Percentiles rank a stretch among this genome's conserved stretches.
Conservation (phyloP, 257 asterid species). For the Coffea canephora region DNA sequence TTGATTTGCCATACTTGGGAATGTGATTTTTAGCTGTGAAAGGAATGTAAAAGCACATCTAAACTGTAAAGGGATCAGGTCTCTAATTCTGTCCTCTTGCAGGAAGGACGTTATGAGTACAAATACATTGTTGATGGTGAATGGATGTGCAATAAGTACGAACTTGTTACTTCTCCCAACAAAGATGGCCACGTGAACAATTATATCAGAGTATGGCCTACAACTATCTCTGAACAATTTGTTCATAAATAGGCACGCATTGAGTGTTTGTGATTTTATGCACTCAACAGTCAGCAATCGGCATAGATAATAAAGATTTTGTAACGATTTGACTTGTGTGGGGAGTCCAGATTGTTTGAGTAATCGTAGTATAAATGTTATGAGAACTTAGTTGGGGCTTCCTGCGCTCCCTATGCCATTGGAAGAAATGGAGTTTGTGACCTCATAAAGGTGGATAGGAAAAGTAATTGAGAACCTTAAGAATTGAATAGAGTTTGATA, state of each 20-base stretch:
- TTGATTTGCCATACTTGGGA: background rate
- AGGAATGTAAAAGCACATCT: background rate
- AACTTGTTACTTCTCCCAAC: conserved; percentile 61
- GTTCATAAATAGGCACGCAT: background rate
- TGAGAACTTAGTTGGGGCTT: too few relatives aligned
- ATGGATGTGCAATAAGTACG: conserved; percentile 61
- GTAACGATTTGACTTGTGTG: background rate
- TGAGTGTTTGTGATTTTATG: background rate
- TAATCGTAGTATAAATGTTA: too few relatives aligned
- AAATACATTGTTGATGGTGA: conserved; percentile 80
- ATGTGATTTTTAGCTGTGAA: background rate
- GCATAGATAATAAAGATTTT: background rate
- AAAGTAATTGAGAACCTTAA: background rate
- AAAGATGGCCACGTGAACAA: conserved; percentile 87
- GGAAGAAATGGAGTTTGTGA: background rate
- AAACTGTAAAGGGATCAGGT: background rate
- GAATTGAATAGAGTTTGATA: background rate
- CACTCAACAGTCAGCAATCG: background rate
- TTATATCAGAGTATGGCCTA: conserved; percentile 58
- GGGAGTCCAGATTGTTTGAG: background rate
- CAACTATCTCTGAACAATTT: background rate
- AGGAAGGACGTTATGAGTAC: conserved; percentile 95
- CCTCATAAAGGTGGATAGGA: background rate
- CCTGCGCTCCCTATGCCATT: background rate
- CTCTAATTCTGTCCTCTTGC: conserved; percentile 19